A percentile compares a stretch with the other conserved stretches of the same genome.
phyloP scores from a whole-genome alignment of 495 filamentous ascomycete genomes.

The Daldinia caldariorum region DNA sequence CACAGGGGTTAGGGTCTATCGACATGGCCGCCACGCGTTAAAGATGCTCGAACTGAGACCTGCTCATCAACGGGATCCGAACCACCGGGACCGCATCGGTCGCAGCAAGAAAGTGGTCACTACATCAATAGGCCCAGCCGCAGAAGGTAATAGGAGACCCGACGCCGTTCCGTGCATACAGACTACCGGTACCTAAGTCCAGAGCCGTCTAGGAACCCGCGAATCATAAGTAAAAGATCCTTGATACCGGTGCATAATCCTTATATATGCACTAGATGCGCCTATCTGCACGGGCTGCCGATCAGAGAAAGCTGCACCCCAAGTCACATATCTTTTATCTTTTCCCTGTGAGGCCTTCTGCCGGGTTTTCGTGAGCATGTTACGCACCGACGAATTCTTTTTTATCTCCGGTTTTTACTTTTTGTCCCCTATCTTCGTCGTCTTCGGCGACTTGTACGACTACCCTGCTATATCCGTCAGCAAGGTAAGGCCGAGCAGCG shows the following conservation, averaged over 20 bases:
- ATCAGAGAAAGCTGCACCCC: conserved; percentile 20
- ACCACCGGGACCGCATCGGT: conserved; percentile 39
- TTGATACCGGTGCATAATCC: conserved; percentile 13
- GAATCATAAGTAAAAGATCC: conserved; percentile 30
- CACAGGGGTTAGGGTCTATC: conserved; percentile 21
- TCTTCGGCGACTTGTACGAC: conserved; percentile 30
- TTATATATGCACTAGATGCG: conserved; percentile 7
- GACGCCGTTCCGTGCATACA: conserved; percentile 10
- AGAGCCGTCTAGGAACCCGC: conserved; percentile 5
- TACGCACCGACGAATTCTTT: conserved; percentile 22
- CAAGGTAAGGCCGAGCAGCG: neutral
- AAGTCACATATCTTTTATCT: conserved; percentile 17
- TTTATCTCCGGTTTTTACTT: neutral
- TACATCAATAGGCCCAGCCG: conserved; percentile 14
- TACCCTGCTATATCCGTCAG: conserved; percentile 1
- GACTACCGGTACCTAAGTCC: conserved; percentile 6
- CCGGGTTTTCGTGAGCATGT: conserved; percentile 3
- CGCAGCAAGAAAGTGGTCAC: neutral
- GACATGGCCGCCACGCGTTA: conserved; percentile 39
- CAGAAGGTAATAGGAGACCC: conserved; percentile 12
- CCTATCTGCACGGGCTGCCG: conserved; percentile 24
- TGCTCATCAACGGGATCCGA: conserved; percentile 32
- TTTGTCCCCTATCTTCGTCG: conserved; percentile 2
- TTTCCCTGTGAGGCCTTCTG: neutral
- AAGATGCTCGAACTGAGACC: conserved; percentile 16